These are phyloP conservation scores for Geotrichum bryndzae DNA, from an alignment of 1,139 yeast species.

Conservation along the genomic window DNA sequence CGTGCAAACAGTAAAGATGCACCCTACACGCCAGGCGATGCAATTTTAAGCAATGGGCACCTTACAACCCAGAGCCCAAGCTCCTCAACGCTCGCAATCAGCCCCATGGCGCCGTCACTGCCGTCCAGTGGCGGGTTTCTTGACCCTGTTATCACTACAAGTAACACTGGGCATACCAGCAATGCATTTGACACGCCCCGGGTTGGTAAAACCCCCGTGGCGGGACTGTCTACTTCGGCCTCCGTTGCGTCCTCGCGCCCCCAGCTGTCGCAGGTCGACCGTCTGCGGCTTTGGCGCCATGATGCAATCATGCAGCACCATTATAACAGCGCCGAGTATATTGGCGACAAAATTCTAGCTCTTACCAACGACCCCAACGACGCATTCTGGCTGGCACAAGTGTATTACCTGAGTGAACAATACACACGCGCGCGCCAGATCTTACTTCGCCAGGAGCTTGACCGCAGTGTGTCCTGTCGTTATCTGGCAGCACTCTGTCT, in stretches of 20 bases:
- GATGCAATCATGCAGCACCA: slow-evolving; percentile 93
- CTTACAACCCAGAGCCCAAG: slow-evolving; percentile 17
- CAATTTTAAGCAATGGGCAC: slow-evolving; percentile 6
- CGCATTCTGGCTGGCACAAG: slow-evolving; percentile 96
- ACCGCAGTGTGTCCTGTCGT: slow-evolving; percentile 62
- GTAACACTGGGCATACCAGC: neutral
- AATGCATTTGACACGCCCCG: slow-evolving; percentile 16
- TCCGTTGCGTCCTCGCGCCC: slow-evolving; percentile 7
- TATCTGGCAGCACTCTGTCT: slow-evolving; percentile 76
- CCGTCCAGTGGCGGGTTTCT: slow-evolving; percentile 8
- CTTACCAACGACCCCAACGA: slow-evolving; percentile 81
- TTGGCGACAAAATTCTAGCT: slow-evolving; percentile 85
- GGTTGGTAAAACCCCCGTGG: slow-evolving; percentile 2
- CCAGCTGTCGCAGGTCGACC: slow-evolving; percentile 69
- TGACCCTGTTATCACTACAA: neutral
- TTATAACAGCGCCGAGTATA: slow-evolving; percentile 79
- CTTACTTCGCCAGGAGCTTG: slow-evolving; percentile 38
- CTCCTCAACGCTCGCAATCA: slow-evolving; percentile 19
- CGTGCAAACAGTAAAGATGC: slow-evolving; percentile 9
- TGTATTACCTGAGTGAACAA: slow-evolving; percentile 66
- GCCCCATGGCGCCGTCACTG: slow-evolving; percentile 14
- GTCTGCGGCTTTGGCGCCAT: slow-evolving; percentile 85
- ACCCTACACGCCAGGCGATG: slow-evolving; percentile 15
- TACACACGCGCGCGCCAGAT: slow-evolving; percentile 74
- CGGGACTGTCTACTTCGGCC: neutral